A percentile compares a stretch with the other conserved stretches of the same genome.
These are phyloP conservation scores for Prosopis cineraria DNA, from an alignment of 306 rosid genomes.

Conservation along the genomic window DNA sequence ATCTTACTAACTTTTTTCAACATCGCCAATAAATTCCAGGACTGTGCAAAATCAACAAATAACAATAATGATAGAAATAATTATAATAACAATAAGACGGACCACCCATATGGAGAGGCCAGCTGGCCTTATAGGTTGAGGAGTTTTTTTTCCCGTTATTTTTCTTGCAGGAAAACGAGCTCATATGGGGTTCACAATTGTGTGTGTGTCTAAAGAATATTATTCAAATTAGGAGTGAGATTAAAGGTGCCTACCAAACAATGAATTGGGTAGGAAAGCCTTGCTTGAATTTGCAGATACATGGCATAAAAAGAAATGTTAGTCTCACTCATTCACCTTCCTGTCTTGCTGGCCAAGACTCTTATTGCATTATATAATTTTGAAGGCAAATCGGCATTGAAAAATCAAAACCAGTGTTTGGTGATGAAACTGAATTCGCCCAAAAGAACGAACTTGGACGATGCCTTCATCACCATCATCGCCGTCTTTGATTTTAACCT, in stretches of 20 bases:
- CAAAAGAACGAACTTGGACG: not conserved
- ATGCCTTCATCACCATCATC: not conserved
- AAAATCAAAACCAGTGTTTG: constrained; percentile 7
- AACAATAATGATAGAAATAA: too few species aligned
- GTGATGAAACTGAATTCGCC: constrained; percentile 21
- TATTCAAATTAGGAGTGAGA: constrained; percentile 64
- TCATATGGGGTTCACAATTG: not conserved
- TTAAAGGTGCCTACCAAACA: constrained; percentile 68
- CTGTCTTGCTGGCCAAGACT: constrained; percentile 61
- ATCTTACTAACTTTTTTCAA: not conserved
- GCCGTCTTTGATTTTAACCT: constrained; percentile 27
- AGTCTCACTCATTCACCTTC: constrained; percentile 63
- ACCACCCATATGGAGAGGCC: not conserved
- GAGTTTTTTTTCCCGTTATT: not conserved
- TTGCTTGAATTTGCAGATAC: constrained; percentile 72
- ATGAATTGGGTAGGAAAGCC: constrained; percentile 52
- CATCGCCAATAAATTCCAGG: not conserved
- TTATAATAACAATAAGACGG: too few species aligned
- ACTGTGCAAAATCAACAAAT: not conserved
- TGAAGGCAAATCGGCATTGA: constrained; percentile 7
- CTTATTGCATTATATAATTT: not conserved
- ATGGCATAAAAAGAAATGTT: constrained; percentile 45
- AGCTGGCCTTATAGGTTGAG: not conserved
- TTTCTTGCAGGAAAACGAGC: not conserved
- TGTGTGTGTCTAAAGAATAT: not conserved